Evolutionary conservation across 768 basidiomycete genomes (phyloP).

Genomic region (Tephrocybe sp.): DNA sequence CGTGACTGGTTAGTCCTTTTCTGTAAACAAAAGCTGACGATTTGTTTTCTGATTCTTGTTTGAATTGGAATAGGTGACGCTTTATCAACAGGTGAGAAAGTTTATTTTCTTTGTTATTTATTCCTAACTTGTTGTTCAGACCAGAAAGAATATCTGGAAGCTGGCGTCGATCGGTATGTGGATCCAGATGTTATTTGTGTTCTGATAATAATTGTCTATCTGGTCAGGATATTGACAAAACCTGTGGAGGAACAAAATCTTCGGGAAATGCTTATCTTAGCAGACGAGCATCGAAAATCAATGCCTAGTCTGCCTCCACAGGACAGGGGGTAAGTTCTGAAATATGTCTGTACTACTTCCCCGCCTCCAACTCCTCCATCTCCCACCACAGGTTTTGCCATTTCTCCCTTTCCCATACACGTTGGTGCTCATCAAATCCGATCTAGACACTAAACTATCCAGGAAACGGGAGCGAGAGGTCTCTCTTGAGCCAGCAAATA

Average conservation of each 20-base stretch:
- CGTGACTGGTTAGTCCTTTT: slow-evolving; percentile 54
- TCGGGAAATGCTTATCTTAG: slow-evolving; percentile 40
- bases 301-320: slow-evolving; percentile 8
- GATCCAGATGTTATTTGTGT: neutral
- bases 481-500: slow-evolving; percentile 65
- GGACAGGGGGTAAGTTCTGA: no score
- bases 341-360: no score
- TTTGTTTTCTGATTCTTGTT: neutral
- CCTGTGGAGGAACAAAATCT: slow-evolving; percentile 67
- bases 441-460: slow-evolving; percentile 47
- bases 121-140: slow-evolving; percentile 38
- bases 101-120: neutral
- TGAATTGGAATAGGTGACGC: slow-evolving; percentile 44
- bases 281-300: slow-evolving; percentile 44
- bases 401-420: slow-evolving; percentile 7
- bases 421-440: slow-evolving; percentile 18
- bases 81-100: slow-evolving; percentile 40
- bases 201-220: slow-evolving; percentile 8
- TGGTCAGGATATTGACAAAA: slow-evolving; percentile 68
- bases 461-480: slow-evolving; percentile 78
- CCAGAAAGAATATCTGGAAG: slow-evolving; percentile 72
- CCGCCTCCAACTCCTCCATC: slow-evolving; percentile 45
- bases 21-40: neutral
- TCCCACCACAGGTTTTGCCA: slow-evolving; percentile 42
- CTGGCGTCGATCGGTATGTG: slow-evolving; percentile 71